A percentile compares a stretch with the other conserved stretches of the same genome.
Evolutionary conservation across 805 yeast genomes (phyloP).

Genomic region (Phaffomyces antillensis): DNA sequence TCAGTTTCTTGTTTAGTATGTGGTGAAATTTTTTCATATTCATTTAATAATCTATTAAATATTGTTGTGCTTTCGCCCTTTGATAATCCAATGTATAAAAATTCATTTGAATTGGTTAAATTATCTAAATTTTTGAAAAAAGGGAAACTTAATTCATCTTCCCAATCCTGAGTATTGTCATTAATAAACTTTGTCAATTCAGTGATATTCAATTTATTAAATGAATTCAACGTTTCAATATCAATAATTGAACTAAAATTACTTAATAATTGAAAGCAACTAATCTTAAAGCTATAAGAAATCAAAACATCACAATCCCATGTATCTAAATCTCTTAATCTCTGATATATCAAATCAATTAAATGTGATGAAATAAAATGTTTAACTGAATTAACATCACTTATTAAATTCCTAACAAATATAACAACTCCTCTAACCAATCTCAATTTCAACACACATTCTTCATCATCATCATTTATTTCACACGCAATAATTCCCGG

Average conservation of each 20-base stretch:
- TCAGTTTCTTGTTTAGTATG: conserved; percentile 5
- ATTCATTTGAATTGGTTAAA: conserved; percentile 11
- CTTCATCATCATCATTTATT: neutral
- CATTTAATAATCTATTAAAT: conserved; percentile 7
- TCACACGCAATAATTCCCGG: neutral
- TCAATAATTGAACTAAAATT: conserved; percentile 10
- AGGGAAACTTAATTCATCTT: conserved; percentile 5
- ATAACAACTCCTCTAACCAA: conserved; percentile 40
- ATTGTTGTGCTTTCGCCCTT: conserved; percentile 14
- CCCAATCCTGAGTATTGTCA: neutral
- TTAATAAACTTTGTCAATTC: conserved; percentile 7
- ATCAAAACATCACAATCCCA: too few relatives aligned
- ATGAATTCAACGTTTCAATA: conserved; percentile 5
- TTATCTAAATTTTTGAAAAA: conserved; percentile 11
- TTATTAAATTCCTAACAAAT: conserved; percentile 41
- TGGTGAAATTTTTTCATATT: conserved; percentile 12
- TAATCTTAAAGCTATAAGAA: neutral
- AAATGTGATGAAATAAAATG: conserved; percentile 7
- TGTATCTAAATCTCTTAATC: neutral
- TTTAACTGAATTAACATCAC: conserved; percentile 27
- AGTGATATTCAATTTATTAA: conserved; percentile 3
- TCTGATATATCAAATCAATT: neutral
- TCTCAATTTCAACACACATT: conserved; percentile 22
- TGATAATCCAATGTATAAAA: conserved; percentile 15
- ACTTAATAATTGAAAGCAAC: conserved; percentile 13